phyloP scores from a whole-genome alignment of 1,139 yeast genomes.

The Arxiozyma slooffiae region DNA sequence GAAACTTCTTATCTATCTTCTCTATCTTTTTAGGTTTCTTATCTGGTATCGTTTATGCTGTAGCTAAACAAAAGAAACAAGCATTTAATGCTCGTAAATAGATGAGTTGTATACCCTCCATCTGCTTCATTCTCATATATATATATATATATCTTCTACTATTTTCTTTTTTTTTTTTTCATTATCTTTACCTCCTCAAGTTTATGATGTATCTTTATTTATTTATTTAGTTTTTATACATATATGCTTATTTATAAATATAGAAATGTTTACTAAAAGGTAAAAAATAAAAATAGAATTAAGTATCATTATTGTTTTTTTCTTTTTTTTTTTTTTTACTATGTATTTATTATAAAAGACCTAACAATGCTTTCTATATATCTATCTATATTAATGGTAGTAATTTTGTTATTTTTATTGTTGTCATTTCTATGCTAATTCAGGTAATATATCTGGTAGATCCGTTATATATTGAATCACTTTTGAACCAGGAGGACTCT shows the following conservation, averaged over 20 bases:
- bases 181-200: background rate
- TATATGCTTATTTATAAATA: no score
- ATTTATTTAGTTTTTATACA: no score
- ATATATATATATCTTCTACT: no score
- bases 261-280: background rate
- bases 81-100: conserved; percentile 15
- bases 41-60: conserved; percentile 91
- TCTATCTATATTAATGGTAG: no score
- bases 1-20: conserved; percentile 81
- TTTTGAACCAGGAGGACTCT: conserved; percentile 35
- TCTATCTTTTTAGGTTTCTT: conserved; percentile 87
- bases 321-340: no score
- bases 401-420: conserved; percentile 25
- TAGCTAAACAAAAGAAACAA: conserved; percentile 69
- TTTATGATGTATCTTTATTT: background rate
- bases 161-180: background rate
- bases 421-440: conserved; percentile 32
- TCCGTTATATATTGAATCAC: conserved; percentile 41
- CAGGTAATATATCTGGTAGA: conserved; percentile 39
- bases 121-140: background rate
- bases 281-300: background rate
- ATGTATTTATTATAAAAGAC: no score
- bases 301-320: no score
- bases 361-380: no score
- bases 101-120: background rate